phyloP scores from a whole-genome alignment of 1,284 basidiomycete species.

The Exobasidium rhododendri region DNA sequence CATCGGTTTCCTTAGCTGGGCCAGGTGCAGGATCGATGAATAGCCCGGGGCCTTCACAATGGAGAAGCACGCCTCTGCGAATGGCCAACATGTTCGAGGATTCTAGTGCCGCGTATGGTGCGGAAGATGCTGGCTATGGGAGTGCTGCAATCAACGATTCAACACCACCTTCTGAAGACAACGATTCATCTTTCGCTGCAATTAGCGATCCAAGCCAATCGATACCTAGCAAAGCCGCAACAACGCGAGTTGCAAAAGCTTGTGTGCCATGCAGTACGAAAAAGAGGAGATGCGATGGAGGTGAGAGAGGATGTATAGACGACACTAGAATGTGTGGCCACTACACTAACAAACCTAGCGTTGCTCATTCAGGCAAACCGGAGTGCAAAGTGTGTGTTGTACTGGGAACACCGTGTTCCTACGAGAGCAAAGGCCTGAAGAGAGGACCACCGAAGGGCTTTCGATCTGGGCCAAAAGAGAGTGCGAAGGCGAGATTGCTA shows the following conservation, averaged over 20 bases:
- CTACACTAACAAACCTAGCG: no score
- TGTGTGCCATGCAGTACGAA: slow-evolving; percentile 42
- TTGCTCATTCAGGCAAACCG: slow-evolving; percentile 28
- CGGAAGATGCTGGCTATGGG: neutral
- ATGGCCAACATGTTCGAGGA: neutral
- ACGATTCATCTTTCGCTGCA: no score
- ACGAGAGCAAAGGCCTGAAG: slow-evolving; percentile 36
- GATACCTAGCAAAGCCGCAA: slow-evolving; percentile 23
- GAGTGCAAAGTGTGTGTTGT: slow-evolving; percentile 43
- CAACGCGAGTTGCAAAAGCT: slow-evolving; percentile 34
- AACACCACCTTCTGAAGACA: neutral
- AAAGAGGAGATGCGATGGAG: slow-evolving; percentile 46
- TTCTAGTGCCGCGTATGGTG: neutral
- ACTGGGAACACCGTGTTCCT: slow-evolving; percentile 40
- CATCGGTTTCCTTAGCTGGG: slow-evolving; percentile 1
- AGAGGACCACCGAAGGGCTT: slow-evolving; percentile 47
- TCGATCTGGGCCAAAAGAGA: slow-evolving; percentile 39
- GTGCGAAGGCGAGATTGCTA: slow-evolving; percentile 35
- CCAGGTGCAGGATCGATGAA: neutral
- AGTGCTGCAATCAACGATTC: neutral
- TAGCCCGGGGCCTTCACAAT: neutral
- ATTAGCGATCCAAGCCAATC: no score
- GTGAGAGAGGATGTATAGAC: no score
- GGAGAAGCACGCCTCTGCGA: neutral
- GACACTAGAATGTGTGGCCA: no score